Conservation (phyloP, 2,329 filamentous ascomycete genomes). For the Cladorrhinum sp. region DNA sequence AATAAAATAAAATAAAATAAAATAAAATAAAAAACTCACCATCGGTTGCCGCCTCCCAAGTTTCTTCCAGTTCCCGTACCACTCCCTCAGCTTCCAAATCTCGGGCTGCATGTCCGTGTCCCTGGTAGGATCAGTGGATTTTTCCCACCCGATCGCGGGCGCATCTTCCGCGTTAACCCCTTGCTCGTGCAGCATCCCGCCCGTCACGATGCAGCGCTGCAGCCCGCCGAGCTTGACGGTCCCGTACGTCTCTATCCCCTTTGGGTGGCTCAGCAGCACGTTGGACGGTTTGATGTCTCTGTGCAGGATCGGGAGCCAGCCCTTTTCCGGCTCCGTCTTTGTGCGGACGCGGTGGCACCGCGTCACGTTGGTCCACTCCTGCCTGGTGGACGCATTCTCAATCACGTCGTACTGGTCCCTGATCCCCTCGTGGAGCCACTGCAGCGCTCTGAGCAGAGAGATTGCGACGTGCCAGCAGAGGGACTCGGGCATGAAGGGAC, state of each 20-base stretch:
- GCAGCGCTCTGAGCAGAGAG: slow-evolving; percentile 46
- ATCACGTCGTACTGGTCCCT: slow-evolving; percentile 13
- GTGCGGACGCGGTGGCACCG: neutral
- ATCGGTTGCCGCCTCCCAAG: neutral
- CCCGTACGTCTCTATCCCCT: slow-evolving; percentile 49
- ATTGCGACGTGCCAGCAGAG: slow-evolving; percentile 56
- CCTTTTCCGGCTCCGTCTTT: neutral
- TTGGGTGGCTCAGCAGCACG: slow-evolving; percentile 50
- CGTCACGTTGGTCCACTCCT: neutral
- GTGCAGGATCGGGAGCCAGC: slow-evolving; percentile 52
- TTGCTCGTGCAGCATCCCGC: slow-evolving; percentile 31
- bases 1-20: neutral
- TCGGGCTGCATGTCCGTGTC: neutral
- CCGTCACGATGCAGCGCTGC: slow-evolving; percentile 38
- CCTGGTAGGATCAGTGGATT: neutral
- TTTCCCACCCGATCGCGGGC: slow-evolving; percentile 6
- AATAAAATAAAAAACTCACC: slow-evolving; percentile 7
- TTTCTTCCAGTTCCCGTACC: slow-evolving; percentile 10
- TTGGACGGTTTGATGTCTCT: slow-evolving; percentile 45
- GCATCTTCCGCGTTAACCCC: neutral
- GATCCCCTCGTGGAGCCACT: slow-evolving; percentile 51
- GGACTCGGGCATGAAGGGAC: slow-evolving; percentile 46
- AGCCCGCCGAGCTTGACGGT: slow-evolving; percentile 54
- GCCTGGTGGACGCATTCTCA: neutral
- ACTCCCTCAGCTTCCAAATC: slow-evolving; percentile 10